Base-by-base conservation (phyloP, 2,329 filamentous ascomycete species). In the Verticillium nubilum region DNA sequence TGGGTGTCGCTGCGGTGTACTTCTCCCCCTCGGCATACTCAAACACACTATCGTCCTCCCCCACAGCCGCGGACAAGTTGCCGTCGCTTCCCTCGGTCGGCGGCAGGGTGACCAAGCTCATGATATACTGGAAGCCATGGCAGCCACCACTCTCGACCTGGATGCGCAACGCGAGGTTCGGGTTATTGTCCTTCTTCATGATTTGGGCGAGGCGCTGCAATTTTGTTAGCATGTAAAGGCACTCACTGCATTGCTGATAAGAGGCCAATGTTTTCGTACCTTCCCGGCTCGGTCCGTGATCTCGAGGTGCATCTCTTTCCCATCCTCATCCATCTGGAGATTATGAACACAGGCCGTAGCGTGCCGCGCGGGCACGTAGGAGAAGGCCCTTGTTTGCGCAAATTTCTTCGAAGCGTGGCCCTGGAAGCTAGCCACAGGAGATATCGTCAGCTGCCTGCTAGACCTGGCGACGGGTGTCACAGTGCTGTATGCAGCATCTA, bases 101-200 rank as follows among this genome's bases (percentile, higher is more conserved):
- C 0, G 85, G 85, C 1, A 88, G 75, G 0, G 84, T 85, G 2
- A 91, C 88, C 4, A 98, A 82, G 17, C 88, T 91, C 91, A 99
- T 97, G 54, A 96, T 78, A 71, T 99, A 99, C 73, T 99, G 95
- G 74, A 99, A 99, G 56, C 95, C 95, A 75, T 99, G 95, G 73
- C 95, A 99, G 59, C 95, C 95, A 64, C 95, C 95, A 59, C 89
- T 92, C 70, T 96, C 92, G 60, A 99, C 93, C 62, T 90, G 88
- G 65, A 99, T 90, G 57, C 94, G 90, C n/a, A 99, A 83, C 26
- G 92, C 91, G 31, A 96, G 85, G 68, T 90, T 81, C 2, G 91
- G 91, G 71, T 96, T 96, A 19, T 72, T 69, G 67, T 90, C 87
- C 66, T 86, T 85, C 37, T 76, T 70, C 81, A 91, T 92, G 63